Evolutionary conservation across 805 yeast species (phyloP), one percentile per base, ranked within the genome.

Genomic region (Teunomyces pallodes): DNA sequence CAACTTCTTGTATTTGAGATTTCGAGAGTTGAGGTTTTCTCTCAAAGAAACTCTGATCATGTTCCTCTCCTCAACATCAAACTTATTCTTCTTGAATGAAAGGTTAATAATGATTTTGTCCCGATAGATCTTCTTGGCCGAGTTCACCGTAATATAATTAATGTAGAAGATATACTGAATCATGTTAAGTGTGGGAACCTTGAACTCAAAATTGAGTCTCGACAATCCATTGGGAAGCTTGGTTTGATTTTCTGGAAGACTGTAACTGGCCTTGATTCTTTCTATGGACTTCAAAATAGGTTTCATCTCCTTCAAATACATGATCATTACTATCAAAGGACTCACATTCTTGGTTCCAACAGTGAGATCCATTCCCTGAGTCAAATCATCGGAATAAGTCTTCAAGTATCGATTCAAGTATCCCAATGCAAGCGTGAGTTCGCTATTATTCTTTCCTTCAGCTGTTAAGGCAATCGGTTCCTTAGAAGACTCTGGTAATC

Each of bases 1-100:
- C 39, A 73, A 56, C 46, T 59, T 59, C 48, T 70, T 71, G 50
- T 66, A 68, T 57, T 71, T 70, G 42, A 70, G 46, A 51, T 70
- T 71, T 47, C 64, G 65, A 16, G 66, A 53, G 47, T 63, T 68
- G 48, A 72, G 61, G 53, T 70, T 72, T 31, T 72, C 73, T 40
- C 63, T 64, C 60, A 72, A 56, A 12, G 71, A 66, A 5, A 72
- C 55, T 51, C 65, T 59, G 45, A 62, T 42, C 52, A 63, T 49
- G 51, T 58, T 47, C 40, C 52, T 47, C 28, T 54, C 45, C 9
- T 41, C 46, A 17, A 50, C 53, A 40, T 63, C 64, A 45, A 73
- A 72, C 49, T 61, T 66, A 54, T 70, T 69, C 27, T 42, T 40
- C 32, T 49, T 51, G 35, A 51, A 54, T 4, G 48, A 31, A 42